Conservation (phyloP, 1,284 basidiomycete species). For the Pterulicium gracile region DNA sequence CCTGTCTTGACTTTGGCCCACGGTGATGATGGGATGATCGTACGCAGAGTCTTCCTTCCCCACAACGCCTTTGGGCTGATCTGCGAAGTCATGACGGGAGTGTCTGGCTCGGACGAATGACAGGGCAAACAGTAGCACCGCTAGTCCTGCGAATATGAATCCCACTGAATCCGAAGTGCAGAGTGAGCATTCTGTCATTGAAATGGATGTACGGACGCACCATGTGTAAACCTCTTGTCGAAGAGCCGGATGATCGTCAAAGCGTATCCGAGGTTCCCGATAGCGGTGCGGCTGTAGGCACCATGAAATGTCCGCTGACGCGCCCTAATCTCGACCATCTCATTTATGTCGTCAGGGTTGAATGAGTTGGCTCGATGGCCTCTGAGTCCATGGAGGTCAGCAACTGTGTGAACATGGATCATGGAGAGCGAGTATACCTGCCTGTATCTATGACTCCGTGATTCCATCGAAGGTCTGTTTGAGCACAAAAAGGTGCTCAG, state of each 20-base stretch:
- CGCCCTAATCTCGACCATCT: slow-evolving; percentile 67
- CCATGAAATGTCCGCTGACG: slow-evolving; percentile 75
- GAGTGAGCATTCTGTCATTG: not conserved
- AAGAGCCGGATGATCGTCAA: slow-evolving; percentile 71
- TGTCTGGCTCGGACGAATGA: slow-evolving; percentile 53
- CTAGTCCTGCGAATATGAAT: slow-evolving; percentile 57
- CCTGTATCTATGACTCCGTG: slow-evolving; percentile 5
- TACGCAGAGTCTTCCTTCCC: slow-evolving; percentile 1
- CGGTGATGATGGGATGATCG: slow-evolving; percentile 29
- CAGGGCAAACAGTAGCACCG: slow-evolving; percentile 46
- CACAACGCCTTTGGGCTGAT: slow-evolving; percentile 19
- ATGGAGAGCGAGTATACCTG: not conserved
- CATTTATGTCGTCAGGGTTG: slow-evolving; percentile 43
- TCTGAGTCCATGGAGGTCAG: slow-evolving; percentile 21
- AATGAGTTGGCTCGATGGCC: slow-evolving; percentile 54
- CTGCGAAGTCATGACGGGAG: slow-evolving; percentile 66
- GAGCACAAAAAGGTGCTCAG: no score
- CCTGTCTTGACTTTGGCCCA: slow-evolving; percentile 46
- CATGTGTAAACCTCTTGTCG: slow-evolving; percentile 55
- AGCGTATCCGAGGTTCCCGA: slow-evolving; percentile 66
- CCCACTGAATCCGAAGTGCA: slow-evolving; percentile 40
- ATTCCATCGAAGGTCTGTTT: no score
- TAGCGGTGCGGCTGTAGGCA: slow-evolving; percentile 67
- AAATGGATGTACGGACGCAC: slow-evolving; percentile 27
- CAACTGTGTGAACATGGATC: not conserved